These are phyloP conservation scores for Ceratobasidium sp. DNA, from an alignment of 1,284 basidiomycete species.

Conservation along the genomic window DNA sequence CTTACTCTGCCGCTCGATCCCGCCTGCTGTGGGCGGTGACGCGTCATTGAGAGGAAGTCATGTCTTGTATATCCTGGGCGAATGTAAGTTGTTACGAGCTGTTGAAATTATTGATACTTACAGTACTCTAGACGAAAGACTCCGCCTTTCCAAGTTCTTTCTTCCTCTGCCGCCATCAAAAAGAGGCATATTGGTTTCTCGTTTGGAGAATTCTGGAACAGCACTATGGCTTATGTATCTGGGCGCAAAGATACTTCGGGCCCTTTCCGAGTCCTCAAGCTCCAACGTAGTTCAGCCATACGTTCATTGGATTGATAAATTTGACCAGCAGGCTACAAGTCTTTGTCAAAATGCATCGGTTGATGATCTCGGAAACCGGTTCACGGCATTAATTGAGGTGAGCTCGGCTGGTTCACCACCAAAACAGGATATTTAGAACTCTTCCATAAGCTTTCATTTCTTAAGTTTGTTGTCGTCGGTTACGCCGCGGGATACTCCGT, in stretches of 20 bases:
- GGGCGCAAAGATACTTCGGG: conserved; percentile 9
- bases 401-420: background rate
- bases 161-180: background rate
- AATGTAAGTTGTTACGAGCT: background rate
- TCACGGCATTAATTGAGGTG: conserved; percentile 25
- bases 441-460: background rate
- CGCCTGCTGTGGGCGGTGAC: background rate
- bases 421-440: background rate
- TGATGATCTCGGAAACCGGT: background rate
- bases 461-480: conserved; percentile 16
- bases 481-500: conserved; percentile 13
- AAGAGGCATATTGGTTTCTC: background rate
- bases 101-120: background rate
- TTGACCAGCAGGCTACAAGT: conserved; percentile 6
- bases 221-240: conserved; percentile 18
- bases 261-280: background rate
- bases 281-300: background rate
- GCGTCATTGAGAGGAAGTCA: conserved; percentile 10
- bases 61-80: background rate
- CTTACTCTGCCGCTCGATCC: background rate
- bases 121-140: background rate
- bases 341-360: background rate
- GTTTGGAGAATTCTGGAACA: background rate
- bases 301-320: conserved; percentile 15
- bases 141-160: conserved; percentile 11